Evolutionary conservation across 495 filamentous ascomycete genomes (phyloP).

Genomic region (Lophiostoma macrostomum): DNA sequence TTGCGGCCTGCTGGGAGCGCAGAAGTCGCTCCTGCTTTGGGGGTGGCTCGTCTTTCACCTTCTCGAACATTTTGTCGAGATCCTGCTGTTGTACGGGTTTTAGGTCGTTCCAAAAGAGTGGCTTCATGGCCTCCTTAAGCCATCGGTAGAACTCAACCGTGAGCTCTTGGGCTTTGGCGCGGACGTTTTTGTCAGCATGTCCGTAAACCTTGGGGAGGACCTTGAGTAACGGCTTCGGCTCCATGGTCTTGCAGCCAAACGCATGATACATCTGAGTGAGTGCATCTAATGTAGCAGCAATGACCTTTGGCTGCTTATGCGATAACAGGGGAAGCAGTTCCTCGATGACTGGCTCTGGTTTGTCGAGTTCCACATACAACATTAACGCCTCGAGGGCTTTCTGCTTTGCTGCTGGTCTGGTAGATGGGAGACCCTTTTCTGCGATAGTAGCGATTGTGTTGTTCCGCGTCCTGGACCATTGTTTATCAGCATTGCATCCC

Average conservation of each 20-base stretch:
- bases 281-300: constrained; percentile 77
- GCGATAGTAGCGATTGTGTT: constrained; percentile 72
- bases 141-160: constrained; percentile 95
- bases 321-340: constrained; percentile 81
- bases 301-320: constrained; percentile 91
- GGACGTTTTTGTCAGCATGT: constrained; percentile 97
- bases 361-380: constrained; percentile 86
- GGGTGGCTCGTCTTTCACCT: constrained; percentile 77
- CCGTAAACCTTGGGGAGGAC: constrained; percentile 85
- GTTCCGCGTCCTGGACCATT: constrained; percentile 60
- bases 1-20: constrained; percentile 80
- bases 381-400: constrained; percentile 83
- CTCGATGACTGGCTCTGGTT: constrained; percentile 80
- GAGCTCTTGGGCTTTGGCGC: constrained; percentile 87
- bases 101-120: constrained; percentile 92
- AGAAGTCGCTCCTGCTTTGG: constrained; percentile 92
- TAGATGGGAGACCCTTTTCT: constrained; percentile 88
- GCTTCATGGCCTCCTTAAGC: constrained; percentile 97
- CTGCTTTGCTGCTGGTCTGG: constrained; percentile 81
- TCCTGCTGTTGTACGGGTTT: constrained; percentile 96
- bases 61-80: constrained; percentile 90
- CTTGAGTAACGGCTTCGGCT: constrained; percentile 95
- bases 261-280: constrained; percentile 83
- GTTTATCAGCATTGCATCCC: constrained; percentile 7
- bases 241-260: constrained; percentile 92